These are phyloP conservation scores for Physcia stellaris DNA, from an alignment of 495 filamentous ascomycete species.

Conservation along the genomic window DNA sequence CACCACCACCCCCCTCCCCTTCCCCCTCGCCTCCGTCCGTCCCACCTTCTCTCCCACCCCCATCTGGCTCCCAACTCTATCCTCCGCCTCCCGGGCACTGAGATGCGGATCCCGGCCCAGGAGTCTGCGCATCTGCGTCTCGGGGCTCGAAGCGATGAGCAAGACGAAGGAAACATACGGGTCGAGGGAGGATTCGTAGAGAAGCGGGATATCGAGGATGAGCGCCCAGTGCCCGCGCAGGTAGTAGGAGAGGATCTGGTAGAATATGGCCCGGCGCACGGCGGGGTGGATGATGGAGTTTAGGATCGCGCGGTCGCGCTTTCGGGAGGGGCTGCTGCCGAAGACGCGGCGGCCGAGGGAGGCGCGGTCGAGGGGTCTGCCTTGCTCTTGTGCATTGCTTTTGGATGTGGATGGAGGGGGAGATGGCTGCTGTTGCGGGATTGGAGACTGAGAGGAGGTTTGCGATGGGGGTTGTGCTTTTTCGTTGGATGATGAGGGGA, in stretches of 20 bases:
- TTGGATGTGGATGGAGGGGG: slow-evolving; percentile 2
- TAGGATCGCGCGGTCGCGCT: slow-evolving; percentile 53
- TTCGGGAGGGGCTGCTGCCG: slow-evolving; percentile 49
- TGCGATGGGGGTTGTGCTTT: background rate
- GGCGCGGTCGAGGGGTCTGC: slow-evolving; percentile 67
- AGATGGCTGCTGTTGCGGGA: slow-evolving; percentile 3
- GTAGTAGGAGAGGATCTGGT: slow-evolving; percentile 48
- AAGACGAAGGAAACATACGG: slow-evolving; percentile 65
- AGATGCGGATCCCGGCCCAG: slow-evolving; percentile 57
- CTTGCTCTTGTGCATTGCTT: slow-evolving; percentile 15
- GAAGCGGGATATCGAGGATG: slow-evolving; percentile 81
- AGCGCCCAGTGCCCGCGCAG: slow-evolving; percentile 66
- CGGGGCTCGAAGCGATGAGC: slow-evolving; percentile 62
- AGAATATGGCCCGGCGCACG: slow-evolving; percentile 64
- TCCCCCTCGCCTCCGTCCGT: slow-evolving; percentile 36
- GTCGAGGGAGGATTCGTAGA: slow-evolving; percentile 81
- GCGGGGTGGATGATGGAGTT: slow-evolving; percentile 90
- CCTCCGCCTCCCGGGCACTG: slow-evolving; percentile 63
- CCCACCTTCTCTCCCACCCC: slow-evolving; percentile 70
- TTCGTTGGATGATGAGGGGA: slow-evolving; percentile 10
- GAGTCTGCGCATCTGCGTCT: slow-evolving; percentile 66
- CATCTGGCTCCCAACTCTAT: slow-evolving; percentile 69
- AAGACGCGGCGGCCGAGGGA: slow-evolving; percentile 79
- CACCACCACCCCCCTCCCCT: slow-evolving; percentile 53
- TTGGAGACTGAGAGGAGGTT: background rate